These are phyloP conservation scores for Pezizomycotina sp. DNA, from an alignment of 2,329 filamentous ascomycete species.

Conservation along the genomic window DNA sequence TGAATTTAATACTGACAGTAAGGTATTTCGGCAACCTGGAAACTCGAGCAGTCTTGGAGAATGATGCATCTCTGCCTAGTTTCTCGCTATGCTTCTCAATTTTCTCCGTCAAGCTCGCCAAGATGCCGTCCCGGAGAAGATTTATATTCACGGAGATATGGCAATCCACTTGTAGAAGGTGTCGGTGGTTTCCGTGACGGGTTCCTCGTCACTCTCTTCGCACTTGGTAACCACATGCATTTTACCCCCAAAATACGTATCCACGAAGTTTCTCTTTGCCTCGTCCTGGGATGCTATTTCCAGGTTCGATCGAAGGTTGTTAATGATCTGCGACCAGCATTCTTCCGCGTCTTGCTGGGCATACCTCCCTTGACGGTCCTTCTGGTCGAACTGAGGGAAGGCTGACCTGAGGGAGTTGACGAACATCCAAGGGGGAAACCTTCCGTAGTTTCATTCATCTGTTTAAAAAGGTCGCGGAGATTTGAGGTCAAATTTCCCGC, in stretches of 20 bases:
- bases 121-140: constrained; percentile 75
- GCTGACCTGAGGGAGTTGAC: constrained; percentile 59
- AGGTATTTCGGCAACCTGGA: constrained; percentile 84
- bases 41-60: constrained; percentile 84
- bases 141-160: constrained; percentile 81
- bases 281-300: constrained; percentile 33
- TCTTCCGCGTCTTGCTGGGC: constrained; percentile 99
- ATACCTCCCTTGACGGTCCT: constrained; percentile 62
- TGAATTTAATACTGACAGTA: constrained; percentile 40
- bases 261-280: constrained; percentile 55
- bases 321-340: constrained; percentile 89
- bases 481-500: constrained; percentile 52
- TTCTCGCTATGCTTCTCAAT: constrained; percentile 75
- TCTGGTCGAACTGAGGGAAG: constrained; percentile 88
- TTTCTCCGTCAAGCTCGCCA: constrained; percentile 66
- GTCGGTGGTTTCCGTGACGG: constrained; percentile 48
- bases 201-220: constrained; percentile 59
- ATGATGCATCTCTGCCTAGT: constrained; percentile 61
- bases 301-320: constrained; percentile 63
- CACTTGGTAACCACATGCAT: constrained; percentile 67
- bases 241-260: constrained; percentile 74
- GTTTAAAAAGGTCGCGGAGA: constrained; percentile 67
- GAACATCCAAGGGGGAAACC: constrained; percentile 75
- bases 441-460: constrained; percentile 77
- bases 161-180: constrained; percentile 80